Conservation (phyloP, 1,284 basidiomycete species). For the Tilletiaria anomala region DNA sequence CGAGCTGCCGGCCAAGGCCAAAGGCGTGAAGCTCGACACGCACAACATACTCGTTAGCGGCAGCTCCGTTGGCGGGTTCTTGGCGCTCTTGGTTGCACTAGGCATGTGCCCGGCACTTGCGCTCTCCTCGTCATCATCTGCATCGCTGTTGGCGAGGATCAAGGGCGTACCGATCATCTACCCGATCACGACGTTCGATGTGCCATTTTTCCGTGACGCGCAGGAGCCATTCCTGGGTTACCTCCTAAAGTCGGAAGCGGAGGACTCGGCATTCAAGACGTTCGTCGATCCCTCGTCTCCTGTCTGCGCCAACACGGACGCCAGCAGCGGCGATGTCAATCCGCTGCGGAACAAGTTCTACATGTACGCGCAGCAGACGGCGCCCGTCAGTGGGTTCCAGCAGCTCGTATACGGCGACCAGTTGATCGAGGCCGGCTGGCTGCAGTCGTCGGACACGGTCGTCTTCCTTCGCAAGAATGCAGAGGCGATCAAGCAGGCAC, state of each 20-base stretch:
- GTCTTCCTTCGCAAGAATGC: slow-evolving; percentile 6
- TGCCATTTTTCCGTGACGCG: slow-evolving; percentile 16
- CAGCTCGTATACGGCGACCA: slow-evolving; percentile 11
- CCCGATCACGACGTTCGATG: slow-evolving; percentile 17
- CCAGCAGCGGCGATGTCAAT: background rate
- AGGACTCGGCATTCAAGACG: slow-evolving; percentile 5
- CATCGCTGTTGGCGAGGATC: slow-evolving; percentile 6
- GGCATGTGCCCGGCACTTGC: slow-evolving; percentile 13
- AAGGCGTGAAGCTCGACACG: slow-evolving; percentile 8
- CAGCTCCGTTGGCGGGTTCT: slow-evolving; percentile 17
- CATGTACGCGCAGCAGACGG: slow-evolving; percentile 18
- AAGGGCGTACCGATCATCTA: slow-evolving; percentile 16
- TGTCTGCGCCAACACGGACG: slow-evolving; percentile 9
- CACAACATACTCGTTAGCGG: slow-evolving; percentile 12
- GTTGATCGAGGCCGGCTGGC: slow-evolving; percentile 3
- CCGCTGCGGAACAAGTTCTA: slow-evolving; percentile 13
- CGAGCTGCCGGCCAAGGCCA: slow-evolving; percentile 8
- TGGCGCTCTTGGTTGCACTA: slow-evolving; percentile 14
- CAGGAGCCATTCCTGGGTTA: slow-evolving; percentile 6
- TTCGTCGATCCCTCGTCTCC: slow-evolving; percentile 11
- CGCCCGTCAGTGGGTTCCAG: slow-evolving; percentile 8
- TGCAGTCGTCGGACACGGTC: slow-evolving; percentile 10
- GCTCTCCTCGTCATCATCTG: background rate
- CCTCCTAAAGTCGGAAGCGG: background rate
- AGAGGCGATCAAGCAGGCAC: slow-evolving; percentile 3